These are phyloP conservation scores for Cinnamomum chago DNA, from an alignment of 164 flowering plant genomes.

Conservation along the genomic window DNA sequence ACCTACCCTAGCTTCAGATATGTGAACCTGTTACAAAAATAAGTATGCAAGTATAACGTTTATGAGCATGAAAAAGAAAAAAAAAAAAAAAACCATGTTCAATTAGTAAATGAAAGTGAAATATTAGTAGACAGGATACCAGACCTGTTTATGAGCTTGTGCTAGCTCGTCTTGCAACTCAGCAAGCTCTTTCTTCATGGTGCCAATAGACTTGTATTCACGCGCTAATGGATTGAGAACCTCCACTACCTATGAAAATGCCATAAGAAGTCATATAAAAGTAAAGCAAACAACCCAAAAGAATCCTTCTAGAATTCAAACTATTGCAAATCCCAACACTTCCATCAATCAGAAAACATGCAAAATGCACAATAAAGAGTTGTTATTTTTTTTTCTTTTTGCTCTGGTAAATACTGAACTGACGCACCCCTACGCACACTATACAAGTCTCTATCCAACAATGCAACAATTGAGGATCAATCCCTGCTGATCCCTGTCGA, in stretches of 20 bases:
- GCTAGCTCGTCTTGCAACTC: slow-evolving; percentile 74
- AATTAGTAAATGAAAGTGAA: neutral
- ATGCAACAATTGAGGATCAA: no score
- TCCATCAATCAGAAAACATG: neutral
- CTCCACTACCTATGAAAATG: slow-evolving; percentile 71
- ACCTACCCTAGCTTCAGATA: slow-evolving; percentile 89
- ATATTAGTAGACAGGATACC: neutral
- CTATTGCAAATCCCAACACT: no score
- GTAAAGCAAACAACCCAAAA: neutral
- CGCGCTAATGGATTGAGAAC: slow-evolving; percentile 94
- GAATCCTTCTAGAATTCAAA: neutral
- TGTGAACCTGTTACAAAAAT: slow-evolving; percentile 65
- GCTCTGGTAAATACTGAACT: no score
- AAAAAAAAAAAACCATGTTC: neutral
- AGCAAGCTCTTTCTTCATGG: slow-evolving; percentile 88
- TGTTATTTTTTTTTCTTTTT: no score
- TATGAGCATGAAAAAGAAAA: neutral
- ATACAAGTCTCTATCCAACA: no score
- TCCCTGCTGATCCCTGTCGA: no score
- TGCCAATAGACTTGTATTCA: slow-evolving; percentile 88
- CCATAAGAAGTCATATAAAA: neutral
- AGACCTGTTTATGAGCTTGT: slow-evolving; percentile 87
- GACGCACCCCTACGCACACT: no score
- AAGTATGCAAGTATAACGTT: neutral
- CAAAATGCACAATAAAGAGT: no score